Base-by-base conservation (phyloP, 306 rosid genomes). In the Lithocarpus polystachyus region DNA sequence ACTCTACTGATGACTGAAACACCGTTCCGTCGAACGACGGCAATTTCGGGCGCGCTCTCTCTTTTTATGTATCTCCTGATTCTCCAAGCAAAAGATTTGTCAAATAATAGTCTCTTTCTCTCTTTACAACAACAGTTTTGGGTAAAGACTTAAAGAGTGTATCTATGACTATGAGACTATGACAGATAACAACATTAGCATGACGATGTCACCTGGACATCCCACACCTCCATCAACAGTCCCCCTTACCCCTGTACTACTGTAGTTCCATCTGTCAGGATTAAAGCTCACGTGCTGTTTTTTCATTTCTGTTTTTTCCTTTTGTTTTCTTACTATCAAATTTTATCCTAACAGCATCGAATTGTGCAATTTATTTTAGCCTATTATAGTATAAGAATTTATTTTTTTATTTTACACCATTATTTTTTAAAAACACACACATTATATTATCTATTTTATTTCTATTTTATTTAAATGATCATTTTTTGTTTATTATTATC, bases 1-100 rank as follows among this genome's bases (percentile, higher is more conserved):
- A 37, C 45, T 8, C 45, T 37, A 37, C 45, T 37, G 45, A 37
- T 37, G 7, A 69, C 79, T 77, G 82, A 26, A 80, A 59, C 84
- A 57, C 80, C 84, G 84, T 84, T 76, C 80, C 87, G 64, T 73
- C 64, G 61, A 76, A 68, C 48, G 61, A 81, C 81, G 83, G 45
- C 29, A 51, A 72, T 72, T 22, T 56, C 87, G 84, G 87, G 84
- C 67, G 68, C 43, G 48, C 35, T 31, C 62, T 40, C 24, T 71
- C 40, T 35, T 6, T 5, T 35, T 6, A 6, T 37, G 8, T 70
- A 40, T 69, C 12, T 69, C 9, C 53, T 37, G 1, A 48, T 48
- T 48, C 53, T 48, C 53, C 17, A 82, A 82, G 82, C 86, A 78
- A 78, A 82, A 82, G 82, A 82, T 82, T 82, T 78, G 17, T 8